Conservation (phyloP, 768 basidiomycete species). For the Russula virescens region DNA sequence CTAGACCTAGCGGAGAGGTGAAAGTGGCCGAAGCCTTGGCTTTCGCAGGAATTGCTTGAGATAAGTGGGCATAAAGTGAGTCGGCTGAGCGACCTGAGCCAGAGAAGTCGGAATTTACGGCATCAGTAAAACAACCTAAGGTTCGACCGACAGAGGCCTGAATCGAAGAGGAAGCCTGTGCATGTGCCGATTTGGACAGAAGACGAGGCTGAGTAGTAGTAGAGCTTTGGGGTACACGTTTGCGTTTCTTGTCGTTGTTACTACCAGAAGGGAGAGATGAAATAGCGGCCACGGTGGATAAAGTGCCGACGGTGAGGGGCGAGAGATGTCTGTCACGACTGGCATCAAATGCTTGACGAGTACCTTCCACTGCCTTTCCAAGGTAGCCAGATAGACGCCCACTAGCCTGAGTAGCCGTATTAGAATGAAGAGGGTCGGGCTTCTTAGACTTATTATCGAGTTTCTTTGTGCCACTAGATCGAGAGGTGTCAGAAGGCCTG, state of each 20-base stretch:
- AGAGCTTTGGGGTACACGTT: background rate
- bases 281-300: background rate
- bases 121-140: background rate
- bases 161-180: background rate
- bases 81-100: background rate
- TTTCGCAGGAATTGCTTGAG: background rate
- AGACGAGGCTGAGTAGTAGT: background rate
- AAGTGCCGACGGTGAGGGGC: background rate
- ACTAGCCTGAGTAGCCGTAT: no score
- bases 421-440: background rate
- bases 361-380: background rate
- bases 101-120: background rate
- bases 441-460: background rate
- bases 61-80: background rate
- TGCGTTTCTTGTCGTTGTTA: background rate
- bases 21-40: background rate
- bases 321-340: background rate
- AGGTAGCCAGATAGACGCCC: background rate
- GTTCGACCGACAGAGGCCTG: background rate
- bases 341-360: background rate
- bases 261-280: background rate
- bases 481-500: slow-evolving; percentile 4
- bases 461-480: background rate
- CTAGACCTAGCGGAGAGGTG: background rate
- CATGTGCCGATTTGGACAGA: background rate